Evolutionary conservation across 306 rosid genomes (phyloP).

Genomic region (Glycine soja): DNA sequence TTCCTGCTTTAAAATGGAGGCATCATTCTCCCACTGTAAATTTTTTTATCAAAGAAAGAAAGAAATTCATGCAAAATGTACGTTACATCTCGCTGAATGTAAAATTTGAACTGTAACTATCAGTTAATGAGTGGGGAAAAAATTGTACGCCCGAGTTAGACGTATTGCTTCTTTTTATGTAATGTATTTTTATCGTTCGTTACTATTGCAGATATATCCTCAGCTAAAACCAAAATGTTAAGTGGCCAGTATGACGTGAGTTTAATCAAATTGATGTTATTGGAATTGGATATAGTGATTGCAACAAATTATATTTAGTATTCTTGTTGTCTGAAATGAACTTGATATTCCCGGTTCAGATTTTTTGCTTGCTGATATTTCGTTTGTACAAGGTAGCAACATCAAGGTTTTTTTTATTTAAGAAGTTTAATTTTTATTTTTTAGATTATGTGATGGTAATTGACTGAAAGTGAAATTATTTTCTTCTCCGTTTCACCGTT

Average conservation of each 20-base stretch:
- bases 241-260: background rate
- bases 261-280: background rate
- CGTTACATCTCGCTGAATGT: background rate
- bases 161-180: background rate
- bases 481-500: background rate
- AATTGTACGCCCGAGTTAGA: background rate
- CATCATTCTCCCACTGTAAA: background rate
- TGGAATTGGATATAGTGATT: background rate
- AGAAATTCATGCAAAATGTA: conserved; percentile 8
- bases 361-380: background rate
- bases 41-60: background rate
- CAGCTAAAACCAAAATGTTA: background rate
- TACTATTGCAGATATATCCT: background rate
- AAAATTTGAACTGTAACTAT: background rate
- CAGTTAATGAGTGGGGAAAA: background rate
- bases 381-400: background rate
- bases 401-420: background rate
- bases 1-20: background rate
- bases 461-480: background rate
- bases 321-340: conserved; percentile 1
- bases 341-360: conserved; percentile 9
- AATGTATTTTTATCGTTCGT: background rate
- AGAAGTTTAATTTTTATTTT: background rate
- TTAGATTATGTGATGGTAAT: background rate
- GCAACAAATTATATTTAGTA: background rate